phyloP scores from a whole-genome alignment of 345 rosid genomes.

The Salix suchowensis region DNA sequence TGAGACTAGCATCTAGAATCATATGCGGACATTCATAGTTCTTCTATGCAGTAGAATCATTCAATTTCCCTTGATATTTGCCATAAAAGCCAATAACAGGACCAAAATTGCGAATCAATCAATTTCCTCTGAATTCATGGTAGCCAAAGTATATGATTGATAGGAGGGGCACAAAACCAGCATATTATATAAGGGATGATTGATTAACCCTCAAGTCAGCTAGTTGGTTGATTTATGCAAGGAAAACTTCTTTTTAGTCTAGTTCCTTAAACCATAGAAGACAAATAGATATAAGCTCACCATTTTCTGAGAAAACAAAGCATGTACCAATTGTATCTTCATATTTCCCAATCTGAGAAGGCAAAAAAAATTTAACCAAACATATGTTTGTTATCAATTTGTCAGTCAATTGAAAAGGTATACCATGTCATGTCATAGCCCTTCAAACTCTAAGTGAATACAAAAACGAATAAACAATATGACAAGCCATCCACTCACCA shows the following conservation, averaged over 20 bases:
- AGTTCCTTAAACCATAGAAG: not conserved
- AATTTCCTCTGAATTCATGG: no score
- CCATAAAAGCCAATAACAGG: no score
- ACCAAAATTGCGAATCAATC: not conserved
- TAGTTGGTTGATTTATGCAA: not conserved
- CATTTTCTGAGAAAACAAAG: slow-evolving; percentile 47
- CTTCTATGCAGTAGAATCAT: not conserved
- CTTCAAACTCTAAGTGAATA: not conserved
- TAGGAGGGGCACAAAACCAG: no score
- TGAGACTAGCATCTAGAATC: not conserved
- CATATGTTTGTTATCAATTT: not conserved
- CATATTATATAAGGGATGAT: not conserved
- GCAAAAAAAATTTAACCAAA: not conserved
- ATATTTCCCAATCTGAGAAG: slow-evolving; percentile 49
- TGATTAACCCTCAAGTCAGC: not conserved
- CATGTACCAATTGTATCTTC: slow-evolving; percentile 62
- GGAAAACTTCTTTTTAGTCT: not conserved
- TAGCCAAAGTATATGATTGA: no score
- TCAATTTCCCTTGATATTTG: no score
- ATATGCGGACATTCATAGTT: no score
- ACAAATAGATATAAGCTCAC: slow-evolving; percentile 13
- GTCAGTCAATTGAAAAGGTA: not conserved
- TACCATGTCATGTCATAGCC: not conserved
- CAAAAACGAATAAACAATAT: not conserved
- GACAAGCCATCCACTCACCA: slow-evolving; percentile 36